phyloP scores from a whole-genome alignment of 2,329 filamentous ascomycete genomes.

The Nemania serpens region DNA sequence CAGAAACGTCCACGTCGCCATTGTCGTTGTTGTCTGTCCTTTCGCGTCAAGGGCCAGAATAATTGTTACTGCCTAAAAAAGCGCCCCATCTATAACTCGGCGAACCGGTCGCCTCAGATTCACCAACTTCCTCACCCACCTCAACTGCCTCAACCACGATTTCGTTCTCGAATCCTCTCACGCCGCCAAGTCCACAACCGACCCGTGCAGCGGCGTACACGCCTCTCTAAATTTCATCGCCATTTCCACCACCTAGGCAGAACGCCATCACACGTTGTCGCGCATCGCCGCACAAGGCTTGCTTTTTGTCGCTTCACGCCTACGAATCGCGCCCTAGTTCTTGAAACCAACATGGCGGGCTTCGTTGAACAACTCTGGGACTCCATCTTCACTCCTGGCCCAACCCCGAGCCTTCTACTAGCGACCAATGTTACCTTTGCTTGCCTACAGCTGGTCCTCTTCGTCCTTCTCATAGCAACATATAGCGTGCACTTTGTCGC shows the following conservation, averaged over 20 bases:
- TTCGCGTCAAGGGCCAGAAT: constrained; percentile 15
- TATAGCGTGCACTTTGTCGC: constrained; percentile 87
- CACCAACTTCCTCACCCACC: not conserved
- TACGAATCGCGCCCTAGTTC: constrained; percentile 4
- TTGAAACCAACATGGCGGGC: constrained; percentile 54
- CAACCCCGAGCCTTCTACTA: constrained; percentile 83
- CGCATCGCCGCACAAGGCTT: constrained; percentile 21
- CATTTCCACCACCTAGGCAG: constrained; percentile 8
- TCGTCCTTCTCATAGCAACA: constrained; percentile 77
- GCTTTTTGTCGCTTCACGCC: constrained; percentile 7
- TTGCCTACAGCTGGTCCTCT: constrained; percentile 78
- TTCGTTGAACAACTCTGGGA: constrained; percentile 81
- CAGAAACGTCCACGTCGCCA: constrained; percentile 19
- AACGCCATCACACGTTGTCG: constrained; percentile 27
- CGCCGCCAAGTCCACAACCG: not conserved
- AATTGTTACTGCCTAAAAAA: constrained; percentile 19
- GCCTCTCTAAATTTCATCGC: constrained; percentile 1
- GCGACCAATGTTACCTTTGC: constrained; percentile 92
- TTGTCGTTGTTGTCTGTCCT: constrained; percentile 20
- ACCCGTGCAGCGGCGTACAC: constrained; percentile 6
- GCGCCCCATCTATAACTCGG: constrained; percentile 8
- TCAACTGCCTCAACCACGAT: not conserved
- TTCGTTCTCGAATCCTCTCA: constrained; percentile 7
- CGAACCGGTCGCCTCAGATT: not conserved
- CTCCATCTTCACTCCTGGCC: constrained; percentile 90